These are phyloP conservation scores for Cyanidiococcus yangmingshanensis DNA, from an alignment of 23 red algal species.

Conservation along the genomic window DNA sequence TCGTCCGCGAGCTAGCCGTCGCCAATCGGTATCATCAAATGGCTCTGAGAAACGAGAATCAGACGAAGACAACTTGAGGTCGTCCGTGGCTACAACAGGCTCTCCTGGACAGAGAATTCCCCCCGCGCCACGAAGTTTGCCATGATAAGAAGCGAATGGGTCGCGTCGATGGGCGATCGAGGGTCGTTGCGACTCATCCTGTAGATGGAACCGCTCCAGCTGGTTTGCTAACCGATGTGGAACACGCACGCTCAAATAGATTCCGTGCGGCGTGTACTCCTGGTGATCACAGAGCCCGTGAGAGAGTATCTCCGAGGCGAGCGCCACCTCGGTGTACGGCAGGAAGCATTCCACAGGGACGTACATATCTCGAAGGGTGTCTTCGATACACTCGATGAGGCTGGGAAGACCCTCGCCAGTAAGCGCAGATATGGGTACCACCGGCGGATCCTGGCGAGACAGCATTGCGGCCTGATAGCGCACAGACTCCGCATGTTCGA, in stretches of 20 bases:
- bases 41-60: too few relatives aligned
- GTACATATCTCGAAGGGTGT: constrained; percentile 46
- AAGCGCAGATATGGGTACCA: constrained; percentile 48
- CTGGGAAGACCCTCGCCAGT: constrained; percentile 56
- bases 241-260: constrained; percentile 45
- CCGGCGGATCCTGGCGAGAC: constrained; percentile 8
- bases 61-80: too few relatives aligned
- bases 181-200: background rate
- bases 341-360: constrained; percentile 51
- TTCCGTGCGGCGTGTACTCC: constrained; percentile 46
- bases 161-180: background rate
- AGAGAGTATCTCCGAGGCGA: constrained; percentile 43
- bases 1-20: background rate
- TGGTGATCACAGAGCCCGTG: constrained; percentile 46
- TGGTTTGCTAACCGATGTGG: constrained; percentile 33
- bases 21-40: background rate
- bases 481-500: constrained; percentile 23
- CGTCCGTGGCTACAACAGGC: too few relatives aligned
- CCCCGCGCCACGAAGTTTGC: background rate
- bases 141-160: background rate
- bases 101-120: background rate
- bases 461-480: background rate
- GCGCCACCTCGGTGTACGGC: constrained; percentile 54
- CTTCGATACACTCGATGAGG: constrained; percentile 36
- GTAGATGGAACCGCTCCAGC: constrained; percentile 18